Evolutionary conservation across 2,329 filamentous ascomycete genomes (phyloP).

Genomic region (Fusarium proliferatum): DNA sequence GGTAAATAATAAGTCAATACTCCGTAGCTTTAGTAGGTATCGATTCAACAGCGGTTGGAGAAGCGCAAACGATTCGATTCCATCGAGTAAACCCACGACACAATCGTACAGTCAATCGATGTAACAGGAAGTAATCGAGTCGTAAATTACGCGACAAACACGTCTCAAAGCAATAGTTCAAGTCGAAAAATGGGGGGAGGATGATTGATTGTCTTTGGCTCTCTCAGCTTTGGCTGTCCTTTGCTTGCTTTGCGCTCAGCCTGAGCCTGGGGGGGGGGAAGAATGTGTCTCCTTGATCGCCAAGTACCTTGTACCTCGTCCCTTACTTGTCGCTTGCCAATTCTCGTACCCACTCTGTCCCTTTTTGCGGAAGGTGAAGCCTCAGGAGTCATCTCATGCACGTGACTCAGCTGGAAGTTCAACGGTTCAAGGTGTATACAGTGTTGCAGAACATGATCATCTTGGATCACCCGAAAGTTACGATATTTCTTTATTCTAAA

Average conservation of each 20-base stretch:
- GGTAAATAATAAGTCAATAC: slow-evolving; percentile 33
- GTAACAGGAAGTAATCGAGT: slow-evolving; percentile 36
- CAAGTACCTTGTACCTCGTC: slow-evolving; percentile 36
- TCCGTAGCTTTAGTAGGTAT: slow-evolving; percentile 40
- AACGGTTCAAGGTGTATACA: not conserved
- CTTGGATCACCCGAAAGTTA: not conserved
- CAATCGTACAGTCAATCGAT: slow-evolving; percentile 50
- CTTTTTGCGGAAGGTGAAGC: slow-evolving; percentile 37
- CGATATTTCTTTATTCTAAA: not conserved
- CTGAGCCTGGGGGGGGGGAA: slow-evolving; percentile 46
- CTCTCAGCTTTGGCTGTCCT: slow-evolving; percentile 27
- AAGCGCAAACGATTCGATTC: slow-evolving; percentile 47
- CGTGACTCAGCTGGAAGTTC: slow-evolving; percentile 43
- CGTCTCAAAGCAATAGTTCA: slow-evolving; percentile 37
- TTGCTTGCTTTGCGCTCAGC: slow-evolving; percentile 24
- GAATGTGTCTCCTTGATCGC: slow-evolving; percentile 55
- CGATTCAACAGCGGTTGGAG: slow-evolving; percentile 30
- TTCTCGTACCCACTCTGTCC: slow-evolving; percentile 45
- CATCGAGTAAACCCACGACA: slow-evolving; percentile 48
- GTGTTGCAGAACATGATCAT: not conserved
- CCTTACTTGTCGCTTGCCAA: slow-evolving; percentile 42
- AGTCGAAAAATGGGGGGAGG: slow-evolving; percentile 45
- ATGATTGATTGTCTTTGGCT: slow-evolving; percentile 14
- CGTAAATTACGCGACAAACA: slow-evolving; percentile 40
- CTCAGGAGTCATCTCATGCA: slow-evolving; percentile 43